Percentiles rank a stretch among this genome's conserved stretches.
Evolutionary conservation across 768 basidiomycete genomes (phyloP).

Genomic region (Suillus subaureus): DNA sequence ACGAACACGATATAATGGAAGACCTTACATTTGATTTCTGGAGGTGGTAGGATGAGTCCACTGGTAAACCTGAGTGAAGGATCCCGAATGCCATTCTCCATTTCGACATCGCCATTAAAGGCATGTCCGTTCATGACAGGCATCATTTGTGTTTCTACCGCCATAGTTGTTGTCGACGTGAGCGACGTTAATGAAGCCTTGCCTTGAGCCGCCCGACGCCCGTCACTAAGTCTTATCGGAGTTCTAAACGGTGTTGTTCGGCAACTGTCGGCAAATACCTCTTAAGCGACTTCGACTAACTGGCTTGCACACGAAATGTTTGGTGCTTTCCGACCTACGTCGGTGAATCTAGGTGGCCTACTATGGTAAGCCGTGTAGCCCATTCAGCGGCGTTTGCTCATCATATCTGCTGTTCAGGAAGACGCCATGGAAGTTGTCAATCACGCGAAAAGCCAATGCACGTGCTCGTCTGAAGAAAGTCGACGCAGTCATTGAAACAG

Average conservation of each 20-base stretch:
- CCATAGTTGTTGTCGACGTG: conserved; percentile 43
- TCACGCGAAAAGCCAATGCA: conserved; percentile 90
- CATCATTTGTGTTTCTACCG: conserved; percentile 45
- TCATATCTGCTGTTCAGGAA: conserved; percentile 62
- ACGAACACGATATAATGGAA: conserved; percentile 5
- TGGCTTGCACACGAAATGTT: conserved; percentile 56
- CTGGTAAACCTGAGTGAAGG: conserved; percentile 60
- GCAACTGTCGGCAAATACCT: conserved; percentile 26
- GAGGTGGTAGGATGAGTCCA: conserved; percentile 93
- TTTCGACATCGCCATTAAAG: conserved; percentile 44
- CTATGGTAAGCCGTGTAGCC: conserved; percentile 63
- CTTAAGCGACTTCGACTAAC: background rate
- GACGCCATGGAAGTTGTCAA: conserved; percentile 89
- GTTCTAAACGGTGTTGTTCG: conserved; percentile 24
- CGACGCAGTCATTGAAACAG: conserved; percentile 89
- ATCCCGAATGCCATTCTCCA: conserved; percentile 37
- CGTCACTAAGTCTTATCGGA: conserved; percentile 23
- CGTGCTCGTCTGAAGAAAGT: conserved; percentile 89
- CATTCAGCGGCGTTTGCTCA: background rate
- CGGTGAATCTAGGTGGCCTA: conserved; percentile 71
- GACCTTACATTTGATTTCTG: conserved; percentile 87
- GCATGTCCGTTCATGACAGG: conserved; percentile 42
- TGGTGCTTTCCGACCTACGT: conserved; percentile 79
- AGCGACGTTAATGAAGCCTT: background rate
- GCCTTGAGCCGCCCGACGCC: background rate